These are phyloP conservation scores for Claviceps paspali DNA, from an alignment of 2,329 filamentous ascomycete genomes.

Conservation along the genomic window DNA sequence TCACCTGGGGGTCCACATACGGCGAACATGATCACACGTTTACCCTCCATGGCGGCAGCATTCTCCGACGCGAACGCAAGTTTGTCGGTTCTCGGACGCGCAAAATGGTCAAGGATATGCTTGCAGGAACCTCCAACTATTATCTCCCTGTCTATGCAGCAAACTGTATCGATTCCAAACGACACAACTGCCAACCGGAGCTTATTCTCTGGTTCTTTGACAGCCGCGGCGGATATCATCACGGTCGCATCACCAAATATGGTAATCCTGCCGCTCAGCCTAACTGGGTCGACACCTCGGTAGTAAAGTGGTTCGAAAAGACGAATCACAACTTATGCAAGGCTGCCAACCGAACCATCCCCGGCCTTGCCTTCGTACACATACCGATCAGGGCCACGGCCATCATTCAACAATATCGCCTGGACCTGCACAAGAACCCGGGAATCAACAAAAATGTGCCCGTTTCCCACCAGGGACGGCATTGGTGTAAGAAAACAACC, in stretches of 20 bases:
- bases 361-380: constrained; percentile 32
- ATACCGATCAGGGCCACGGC: constrained; percentile 28
- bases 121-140: constrained; percentile 30
- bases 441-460: constrained; percentile 30
- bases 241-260: constrained; percentile 20
- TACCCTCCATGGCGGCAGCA: constrained; percentile 34
- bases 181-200: constrained; percentile 12
- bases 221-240: constrained; percentile 40
- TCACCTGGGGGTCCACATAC: constrained; percentile 53
- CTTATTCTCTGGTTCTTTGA: constrained; percentile 61
- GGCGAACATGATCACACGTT: constrained; percentile 53
- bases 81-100: constrained; percentile 24
- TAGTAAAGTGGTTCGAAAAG: constrained; percentile 28
- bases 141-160: constrained; percentile 27
- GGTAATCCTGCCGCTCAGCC: constrained; percentile 18
- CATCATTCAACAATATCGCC: constrained; percentile 16
- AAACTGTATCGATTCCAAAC: constrained; percentile 14
- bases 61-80: constrained; percentile 23
- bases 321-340: constrained; percentile 16
- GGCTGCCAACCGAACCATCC: constrained; percentile 20
- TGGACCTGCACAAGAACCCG: constrained; percentile 23
- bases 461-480: constrained; percentile 24
- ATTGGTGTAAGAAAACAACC: constrained; percentile 19
- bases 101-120: constrained; percentile 21
- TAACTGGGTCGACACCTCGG: constrained; percentile 28